Evolutionary conservation across 805 yeast species (phyloP), one percentile per base, ranked within the genome.

Genomic region (Saccharomyces paradoxus): DNA sequence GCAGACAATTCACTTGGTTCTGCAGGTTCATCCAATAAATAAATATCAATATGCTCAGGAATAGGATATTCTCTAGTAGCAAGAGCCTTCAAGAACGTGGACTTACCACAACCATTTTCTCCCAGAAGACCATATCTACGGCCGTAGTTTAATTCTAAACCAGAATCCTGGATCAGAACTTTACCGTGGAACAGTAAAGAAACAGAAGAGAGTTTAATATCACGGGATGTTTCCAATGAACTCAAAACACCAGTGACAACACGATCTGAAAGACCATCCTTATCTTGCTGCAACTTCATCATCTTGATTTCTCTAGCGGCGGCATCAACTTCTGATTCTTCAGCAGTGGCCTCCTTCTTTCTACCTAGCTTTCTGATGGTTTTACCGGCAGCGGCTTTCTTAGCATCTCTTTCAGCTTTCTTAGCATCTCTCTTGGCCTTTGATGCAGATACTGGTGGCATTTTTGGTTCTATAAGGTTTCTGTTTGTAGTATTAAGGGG

Each of bases 61-160:
- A 92, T 80, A 56, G 99, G 99, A 75, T 80, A 94, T 75, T 94
- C 99, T 73, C 96, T 83, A 52, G 96, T 95, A 56, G 98, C 97
- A 65, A 94, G 74, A 46, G 98, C 87, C 74, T 89, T 89, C 71
- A 94, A 77, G 66, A 94, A 84, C 26, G 99, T 94, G 50, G 97
- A 90, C 76, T 94, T 94, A 77, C 99, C 99, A 78, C 98, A 94
- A 62, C 99, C 99, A 74, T 94, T 94, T 75, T 91, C 98, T 68
- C 99, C 99, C 69, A 94, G 80, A 58, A 94, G 80, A 77, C 99
- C 99, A 72, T 94, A 94, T 75, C 96, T 86, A 77, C 97, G 87
- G 71, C 98, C 99, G 73, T 84, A 92, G 77, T 94, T 94, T 74
- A 94, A 82, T 77, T 94, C 99, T 63, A 94, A 76, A 50, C 79